These are phyloP conservation scores for Cruciata laevipes DNA, from an alignment of 257 asterid genomes.

Conservation along the genomic window DNA sequence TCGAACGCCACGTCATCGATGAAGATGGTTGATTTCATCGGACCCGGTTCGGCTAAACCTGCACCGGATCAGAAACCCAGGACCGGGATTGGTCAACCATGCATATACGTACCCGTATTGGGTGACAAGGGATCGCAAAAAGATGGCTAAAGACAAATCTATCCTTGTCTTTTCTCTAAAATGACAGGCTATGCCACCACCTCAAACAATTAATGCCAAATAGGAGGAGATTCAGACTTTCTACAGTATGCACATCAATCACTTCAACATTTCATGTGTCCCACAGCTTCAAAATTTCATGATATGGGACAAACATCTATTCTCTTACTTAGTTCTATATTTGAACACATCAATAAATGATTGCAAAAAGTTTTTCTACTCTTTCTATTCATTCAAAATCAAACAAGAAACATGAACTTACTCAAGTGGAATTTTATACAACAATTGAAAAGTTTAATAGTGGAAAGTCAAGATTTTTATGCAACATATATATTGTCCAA, in stretches of 20 bases:
- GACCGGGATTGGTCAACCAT: conserved; percentile 37
- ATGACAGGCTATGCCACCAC: conserved; percentile 27
- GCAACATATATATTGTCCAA: neutral
- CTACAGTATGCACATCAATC: conserved; percentile 29
- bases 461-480: neutral
- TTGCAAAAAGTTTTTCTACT: neutral
- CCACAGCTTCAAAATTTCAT: conserved; percentile 14
- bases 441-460: neutral
- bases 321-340: conserved; percentile 20
- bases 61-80: conserved; percentile 28
- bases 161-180: conserved; percentile 29
- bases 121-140: conserved; percentile 32
- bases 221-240: neutral
- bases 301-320: conserved; percentile 17
- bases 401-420: neutral
- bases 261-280: conserved; percentile 29
- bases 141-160: conserved; percentile 37
- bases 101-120: conserved; percentile 46
- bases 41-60: conserved; percentile 27
- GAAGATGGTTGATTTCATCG: conserved; percentile 63
- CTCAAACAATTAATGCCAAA: neutral
- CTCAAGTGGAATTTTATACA: neutral
- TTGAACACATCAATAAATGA: neutral
- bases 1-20: conserved; percentile 86
- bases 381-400: neutral